Evolutionary conservation across 192 early-diverging fungal species (phyloP).

Genomic region (Coemansia sp.): DNA sequence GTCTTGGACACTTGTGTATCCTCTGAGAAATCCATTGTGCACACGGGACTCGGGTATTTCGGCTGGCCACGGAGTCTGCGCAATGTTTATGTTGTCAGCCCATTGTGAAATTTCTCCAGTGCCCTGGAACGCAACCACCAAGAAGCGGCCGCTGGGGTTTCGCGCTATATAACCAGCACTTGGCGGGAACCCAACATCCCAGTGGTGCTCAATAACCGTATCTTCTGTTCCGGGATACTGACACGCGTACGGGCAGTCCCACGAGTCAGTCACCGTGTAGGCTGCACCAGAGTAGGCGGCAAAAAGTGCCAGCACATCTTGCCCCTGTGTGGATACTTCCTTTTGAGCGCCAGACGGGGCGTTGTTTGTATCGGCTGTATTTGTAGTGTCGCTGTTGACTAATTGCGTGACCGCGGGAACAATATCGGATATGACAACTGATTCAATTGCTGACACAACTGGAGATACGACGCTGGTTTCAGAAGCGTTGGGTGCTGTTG

Average conservation of each 20-base stretch:
- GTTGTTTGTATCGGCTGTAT: background rate
- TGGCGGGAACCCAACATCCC: slow-evolving; percentile 25
- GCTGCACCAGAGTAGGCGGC: slow-evolving; percentile 48
- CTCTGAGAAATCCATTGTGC: slow-evolving; percentile 45
- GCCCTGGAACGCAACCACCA: slow-evolving; percentile 48
- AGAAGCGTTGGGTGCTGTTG: background rate
- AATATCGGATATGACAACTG: background rate
- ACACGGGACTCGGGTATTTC: slow-evolving; percentile 30
- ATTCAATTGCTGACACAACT: background rate
- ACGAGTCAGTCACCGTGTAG: slow-evolving; percentile 35
- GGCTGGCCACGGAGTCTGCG: slow-evolving; percentile 26
- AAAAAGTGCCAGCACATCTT: slow-evolving; percentile 24
- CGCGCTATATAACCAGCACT: slow-evolving; percentile 48
- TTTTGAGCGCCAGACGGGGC: background rate
- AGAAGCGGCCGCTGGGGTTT: slow-evolving; percentile 21
- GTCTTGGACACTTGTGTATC: slow-evolving; percentile 30
- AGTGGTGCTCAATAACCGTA: slow-evolving; percentile 39
- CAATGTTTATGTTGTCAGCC: slow-evolving; percentile 35
- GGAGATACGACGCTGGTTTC: background rate
- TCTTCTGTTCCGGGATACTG: slow-evolving; percentile 40
- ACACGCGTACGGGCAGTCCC: slow-evolving; percentile 42
- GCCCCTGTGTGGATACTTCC: slow-evolving; percentile 4
- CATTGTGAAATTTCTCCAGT: slow-evolving; percentile 35
- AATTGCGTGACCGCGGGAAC: background rate
- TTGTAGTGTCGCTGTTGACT: background rate